Conservation (phyloP, 2,329 filamentous ascomycete species). For the Cladorrhinum sp. region DNA sequence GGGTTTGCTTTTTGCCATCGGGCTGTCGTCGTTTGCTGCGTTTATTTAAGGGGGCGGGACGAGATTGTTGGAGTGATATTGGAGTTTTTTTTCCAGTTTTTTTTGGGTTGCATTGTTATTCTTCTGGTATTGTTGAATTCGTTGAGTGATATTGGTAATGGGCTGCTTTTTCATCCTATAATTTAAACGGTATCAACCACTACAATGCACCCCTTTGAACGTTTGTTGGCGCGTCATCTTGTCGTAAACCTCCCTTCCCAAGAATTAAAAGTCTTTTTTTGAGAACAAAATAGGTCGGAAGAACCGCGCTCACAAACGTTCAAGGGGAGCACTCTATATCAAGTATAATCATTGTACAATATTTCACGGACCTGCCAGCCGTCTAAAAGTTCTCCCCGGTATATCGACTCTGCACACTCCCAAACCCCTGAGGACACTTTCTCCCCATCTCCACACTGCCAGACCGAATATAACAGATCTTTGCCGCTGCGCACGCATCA, state of each 20-base stretch:
- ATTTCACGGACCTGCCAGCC: not conserved
- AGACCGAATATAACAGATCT: conserved; percentile 58
- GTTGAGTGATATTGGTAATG: no score
- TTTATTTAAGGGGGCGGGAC: not conserved
- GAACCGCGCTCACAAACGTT: no score
- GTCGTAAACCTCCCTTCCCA: no score
- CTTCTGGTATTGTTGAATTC: not conserved
- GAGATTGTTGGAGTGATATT: not conserved
- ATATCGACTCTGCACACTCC: conserved; percentile 37
- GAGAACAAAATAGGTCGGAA: no score
- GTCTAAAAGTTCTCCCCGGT: conserved; percentile 34
- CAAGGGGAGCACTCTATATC: no score
- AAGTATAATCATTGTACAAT: not conserved
- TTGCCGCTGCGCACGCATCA: conserved; percentile 48
- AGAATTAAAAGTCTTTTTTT: no score
- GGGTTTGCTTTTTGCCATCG: conserved; percentile 3
- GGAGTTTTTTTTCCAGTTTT: not conserved
- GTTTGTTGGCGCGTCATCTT: no score
- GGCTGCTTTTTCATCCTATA: no score
- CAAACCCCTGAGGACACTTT: conserved; percentile 50
- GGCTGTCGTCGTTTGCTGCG: not conserved
- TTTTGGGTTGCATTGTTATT: no score
- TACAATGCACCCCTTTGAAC: no score
- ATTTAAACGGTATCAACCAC: no score
- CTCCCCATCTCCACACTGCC: conserved; percentile 51